Conservation (phyloP, 176 grass and related monocot genomes). For the Zoysia japonica region DNA sequence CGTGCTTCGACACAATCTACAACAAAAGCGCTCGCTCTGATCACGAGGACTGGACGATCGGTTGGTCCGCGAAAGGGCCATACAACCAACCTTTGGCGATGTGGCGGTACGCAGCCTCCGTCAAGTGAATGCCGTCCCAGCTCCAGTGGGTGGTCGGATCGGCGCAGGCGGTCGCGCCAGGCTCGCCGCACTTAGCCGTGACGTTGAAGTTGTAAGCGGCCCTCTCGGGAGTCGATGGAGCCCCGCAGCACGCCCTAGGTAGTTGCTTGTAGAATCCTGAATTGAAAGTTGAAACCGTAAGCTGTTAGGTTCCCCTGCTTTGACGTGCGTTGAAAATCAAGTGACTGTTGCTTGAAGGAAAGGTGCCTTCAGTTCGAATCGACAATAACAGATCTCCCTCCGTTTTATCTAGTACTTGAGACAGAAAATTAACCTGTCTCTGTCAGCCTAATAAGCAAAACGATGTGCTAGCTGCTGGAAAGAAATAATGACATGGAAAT, state of each 20-base stretch:
- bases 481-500: no score
- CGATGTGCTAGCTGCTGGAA: no score
- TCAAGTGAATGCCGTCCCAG: conserved; percentile 61
- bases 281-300: neutral
- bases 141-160: conserved; percentile 53
- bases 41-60: conserved; percentile 51
- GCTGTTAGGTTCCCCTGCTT: conserved; percentile 17
- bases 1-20: conserved; percentile 40
- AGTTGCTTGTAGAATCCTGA: conserved; percentile 57
- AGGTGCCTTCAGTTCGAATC: neutral
- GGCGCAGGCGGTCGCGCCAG: conserved; percentile 46
- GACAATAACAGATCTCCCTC: conserved; percentile 1
- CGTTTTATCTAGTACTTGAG: no score
- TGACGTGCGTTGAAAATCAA: neutral
- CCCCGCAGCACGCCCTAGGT: conserved; percentile 54
- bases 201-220: conserved; percentile 62
- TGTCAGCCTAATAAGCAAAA: no score
- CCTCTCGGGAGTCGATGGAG: conserved; percentile 39
- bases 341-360: conserved; percentile 20
- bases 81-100: conserved; percentile 62
- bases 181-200: conserved; percentile 46
- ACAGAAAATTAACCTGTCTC: neutral
- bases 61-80: conserved; percentile 50
- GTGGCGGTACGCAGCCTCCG: conserved; percentile 22
- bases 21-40: neutral